These are phyloP conservation scores for Ascochyta viciae-villosae DNA, from an alignment of 2,329 filamentous ascomycete species.

Conservation along the genomic window DNA sequence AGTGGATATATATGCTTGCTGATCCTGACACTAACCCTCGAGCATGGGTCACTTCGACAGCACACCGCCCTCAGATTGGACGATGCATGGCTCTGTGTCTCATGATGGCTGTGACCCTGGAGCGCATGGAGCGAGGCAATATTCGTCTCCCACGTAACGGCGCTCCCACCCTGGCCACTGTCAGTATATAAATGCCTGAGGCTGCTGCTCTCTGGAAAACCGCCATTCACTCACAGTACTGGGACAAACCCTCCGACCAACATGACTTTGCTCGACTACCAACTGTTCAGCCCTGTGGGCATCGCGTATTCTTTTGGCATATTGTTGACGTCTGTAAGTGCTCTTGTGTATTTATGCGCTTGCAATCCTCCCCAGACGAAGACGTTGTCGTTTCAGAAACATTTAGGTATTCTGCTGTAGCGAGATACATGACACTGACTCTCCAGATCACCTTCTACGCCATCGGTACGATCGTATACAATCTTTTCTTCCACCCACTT, in stretches of 20 bases:
- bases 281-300: constrained; percentile 19
- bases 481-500: constrained; percentile 54
- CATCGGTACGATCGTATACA: constrained; percentile 40
- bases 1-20: constrained; percentile 6
- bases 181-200: not conserved
- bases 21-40: not conserved
- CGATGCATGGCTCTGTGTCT: not conserved
- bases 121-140: not conserved
- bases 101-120: not conserved
- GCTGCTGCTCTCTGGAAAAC: not conserved
- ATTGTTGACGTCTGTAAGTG: constrained; percentile 22
- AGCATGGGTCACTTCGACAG: not conserved
- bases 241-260: not conserved
- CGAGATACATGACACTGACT: constrained; percentile 2
- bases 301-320: constrained; percentile 18
- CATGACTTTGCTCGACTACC: constrained; percentile 11
- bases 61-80: constrained; percentile 1
- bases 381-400: not conserved
- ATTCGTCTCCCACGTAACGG: not conserved
- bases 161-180: not conserved
- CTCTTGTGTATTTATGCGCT: not conserved
- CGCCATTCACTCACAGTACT: not conserved
- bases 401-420: constrained; percentile 2
- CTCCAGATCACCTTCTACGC: constrained; percentile 23
- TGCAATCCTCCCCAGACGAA: not conserved